A percentile compares a stretch with the other conserved stretches of the same genome.
Conservation (phyloP, 148 eudicot species). For the Nepenthes mirabilis region DNA sequence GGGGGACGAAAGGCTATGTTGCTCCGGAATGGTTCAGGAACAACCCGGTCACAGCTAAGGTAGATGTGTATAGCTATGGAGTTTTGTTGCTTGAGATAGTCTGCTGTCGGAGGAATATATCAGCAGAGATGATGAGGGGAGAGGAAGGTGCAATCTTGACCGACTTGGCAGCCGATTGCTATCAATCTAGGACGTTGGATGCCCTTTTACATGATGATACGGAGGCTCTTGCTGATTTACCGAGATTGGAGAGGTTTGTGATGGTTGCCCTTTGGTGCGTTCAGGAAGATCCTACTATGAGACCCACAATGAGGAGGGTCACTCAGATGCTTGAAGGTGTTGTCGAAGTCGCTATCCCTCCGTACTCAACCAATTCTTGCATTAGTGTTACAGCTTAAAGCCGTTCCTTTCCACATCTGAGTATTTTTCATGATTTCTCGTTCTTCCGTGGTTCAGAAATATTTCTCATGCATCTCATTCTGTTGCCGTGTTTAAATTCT, state of each 20-base stretch:
- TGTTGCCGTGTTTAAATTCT: too few species aligned
- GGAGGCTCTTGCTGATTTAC: conserved; percentile 8
- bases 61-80: conserved; percentile 13
- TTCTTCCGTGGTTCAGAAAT: too few species aligned
- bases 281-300: conserved; percentile 12
- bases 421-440: too few species aligned
- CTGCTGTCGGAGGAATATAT: conserved; percentile 12
- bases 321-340: conserved; percentile 18
- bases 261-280: conserved; percentile 16
- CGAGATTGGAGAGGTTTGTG: conserved; percentile 10
- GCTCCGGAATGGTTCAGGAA: too few species aligned
- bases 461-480: too few species aligned
- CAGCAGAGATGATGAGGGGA: not conserved
- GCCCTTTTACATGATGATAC: conserved; percentile 7
- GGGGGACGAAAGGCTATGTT: too few species aligned
- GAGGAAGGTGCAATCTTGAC: conserved; percentile 8
- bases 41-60: conserved; percentile 10
- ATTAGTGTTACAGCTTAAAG: not conserved
- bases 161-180: conserved; percentile 13
- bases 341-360: conserved; percentile 9
- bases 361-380: not conserved
- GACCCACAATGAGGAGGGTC: conserved; percentile 12
- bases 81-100: conserved; percentile 11
- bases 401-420: too few species aligned
- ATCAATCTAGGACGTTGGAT: not conserved